Conservation (phyloP, 768 basidiomycete species). For the Trametes elegans region DNA sequence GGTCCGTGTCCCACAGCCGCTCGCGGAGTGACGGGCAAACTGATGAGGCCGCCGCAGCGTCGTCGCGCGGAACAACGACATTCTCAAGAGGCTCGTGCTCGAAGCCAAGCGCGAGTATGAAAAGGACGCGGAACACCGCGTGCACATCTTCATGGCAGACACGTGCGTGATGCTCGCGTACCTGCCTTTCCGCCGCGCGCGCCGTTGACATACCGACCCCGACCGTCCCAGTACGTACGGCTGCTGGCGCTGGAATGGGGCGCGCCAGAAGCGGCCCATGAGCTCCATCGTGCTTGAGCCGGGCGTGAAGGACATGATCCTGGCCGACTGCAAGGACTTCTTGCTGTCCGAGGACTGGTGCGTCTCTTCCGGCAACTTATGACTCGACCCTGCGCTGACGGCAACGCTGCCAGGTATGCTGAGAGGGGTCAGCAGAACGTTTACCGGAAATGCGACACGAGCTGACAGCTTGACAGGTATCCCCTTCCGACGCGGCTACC, state of each 20-base stretch:
- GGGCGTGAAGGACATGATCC: slow-evolving; percentile 87
- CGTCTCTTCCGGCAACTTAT: slow-evolving; percentile 33
- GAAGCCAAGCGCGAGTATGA: slow-evolving; percentile 89
- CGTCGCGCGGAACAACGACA: slow-evolving; percentile 84
- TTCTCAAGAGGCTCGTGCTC: slow-evolving; percentile 81
- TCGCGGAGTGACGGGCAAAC: slow-evolving; percentile 15
- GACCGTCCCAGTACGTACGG: slow-evolving; percentile 52
- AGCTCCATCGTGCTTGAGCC: slow-evolving; percentile 90
- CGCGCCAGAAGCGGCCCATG: slow-evolving; percentile 86
- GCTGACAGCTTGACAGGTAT: slow-evolving; percentile 52
- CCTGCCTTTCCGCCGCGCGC: not conserved
- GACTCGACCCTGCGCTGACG: slow-evolving; percentile 18
- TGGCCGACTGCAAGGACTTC: slow-evolving; percentile 85
- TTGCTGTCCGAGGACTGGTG: slow-evolving; percentile 82
- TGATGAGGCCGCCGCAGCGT: slow-evolving; percentile 49
- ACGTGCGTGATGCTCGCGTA: slow-evolving; percentile 54
- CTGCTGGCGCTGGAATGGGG: slow-evolving; percentile 88
- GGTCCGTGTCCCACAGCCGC: slow-evolving; percentile 40
- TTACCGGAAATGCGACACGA: not conserved
- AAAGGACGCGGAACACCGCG: slow-evolving; percentile 87
- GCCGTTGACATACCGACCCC: slow-evolving; percentile 20
- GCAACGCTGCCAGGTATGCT: slow-evolving; percentile 64
- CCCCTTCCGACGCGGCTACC: slow-evolving; percentile 84
- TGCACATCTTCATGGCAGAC: slow-evolving; percentile 87
- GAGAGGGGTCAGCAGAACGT: slow-evolving; percentile 63